Base-by-base conservation (phyloP, 2,329 filamentous ascomycete genomes). In the Thermoascus crustaceus region DNA sequence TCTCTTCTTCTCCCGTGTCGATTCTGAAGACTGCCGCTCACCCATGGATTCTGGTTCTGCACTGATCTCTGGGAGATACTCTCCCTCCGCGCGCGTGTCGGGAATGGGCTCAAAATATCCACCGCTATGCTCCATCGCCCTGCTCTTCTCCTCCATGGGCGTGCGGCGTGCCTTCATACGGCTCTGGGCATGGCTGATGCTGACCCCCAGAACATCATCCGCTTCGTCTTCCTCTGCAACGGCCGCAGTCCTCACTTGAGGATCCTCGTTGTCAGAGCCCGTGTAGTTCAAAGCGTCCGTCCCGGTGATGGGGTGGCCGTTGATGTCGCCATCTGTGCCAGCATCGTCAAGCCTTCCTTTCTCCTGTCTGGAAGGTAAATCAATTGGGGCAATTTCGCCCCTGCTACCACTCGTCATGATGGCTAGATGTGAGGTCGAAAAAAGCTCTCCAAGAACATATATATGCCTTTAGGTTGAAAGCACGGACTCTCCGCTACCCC, bases 121-220 rank as follows among this genome's bases (percentile, higher is more conserved):
- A 3, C 66, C 67, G 20, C 60, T 59, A 13, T 64, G 58, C 40
- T 74, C 71, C 46, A 80, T 57, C 2, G 68, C 68, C 2, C 71
- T 69, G n/a, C 63, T 69, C 52, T 78, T 79, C 49, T 78, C 75
- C 13, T 68, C 68, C 7, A 71, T 71, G 1, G 75, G 74, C 4
- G 74, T 78, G 26, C 65, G 63, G 7, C 73, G 69, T 11, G 73
- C 73, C 22, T 66, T 71, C 51, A 78, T 61, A 27, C 70, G 67
- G 32, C 68, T 74, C 52, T 80, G 76, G 26, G 67, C 63, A 24
- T 64, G 65, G 40, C 73, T 66, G 42, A 80, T 76, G 49, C 75
- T 78, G 47, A 79, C 64, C 2, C 73, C 75, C 45, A 80, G 64
- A 21, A 75, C 61, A 8, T 55, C 53, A 37, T 55, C 47, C 24